Percentiles rank a stretch among this genome's conserved stretches.
Conservation (phyloP, 1,284 basidiomycete species). For the Sporisorium reilianum region DNA sequence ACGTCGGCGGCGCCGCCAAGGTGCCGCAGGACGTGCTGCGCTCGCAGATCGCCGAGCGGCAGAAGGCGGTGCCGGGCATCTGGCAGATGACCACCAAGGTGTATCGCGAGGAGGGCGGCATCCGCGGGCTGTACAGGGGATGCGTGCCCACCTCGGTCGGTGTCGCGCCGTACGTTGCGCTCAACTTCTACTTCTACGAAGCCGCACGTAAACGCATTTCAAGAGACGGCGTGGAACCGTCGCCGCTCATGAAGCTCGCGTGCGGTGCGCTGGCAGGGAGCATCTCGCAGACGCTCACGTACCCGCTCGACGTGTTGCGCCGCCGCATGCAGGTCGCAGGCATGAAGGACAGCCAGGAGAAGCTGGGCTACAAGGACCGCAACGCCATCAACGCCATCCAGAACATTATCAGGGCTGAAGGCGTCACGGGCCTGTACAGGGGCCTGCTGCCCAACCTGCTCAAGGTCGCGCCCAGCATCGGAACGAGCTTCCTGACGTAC, state of each 20-base stretch:
- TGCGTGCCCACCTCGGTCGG: constrained; percentile 87
- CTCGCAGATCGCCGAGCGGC: constrained; percentile 29
- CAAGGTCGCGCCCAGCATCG: constrained; percentile 73
- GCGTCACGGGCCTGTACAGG: constrained; percentile 81
- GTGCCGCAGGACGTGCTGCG: constrained; percentile 28
- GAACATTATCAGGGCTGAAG: constrained; percentile 80
- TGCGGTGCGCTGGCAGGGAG: constrained; percentile 74
- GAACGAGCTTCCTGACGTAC: constrained; percentile 63
- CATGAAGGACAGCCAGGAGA: constrained; percentile 75
- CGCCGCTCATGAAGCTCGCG: constrained; percentile 66
- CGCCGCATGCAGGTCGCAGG: constrained; percentile 96
- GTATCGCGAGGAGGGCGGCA: constrained; percentile 88
- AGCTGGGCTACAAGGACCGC: constrained; percentile 79
- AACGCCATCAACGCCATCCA: constrained; percentile 76
- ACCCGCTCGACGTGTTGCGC: constrained; percentile 92
- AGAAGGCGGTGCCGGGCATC: constrained; percentile 75
- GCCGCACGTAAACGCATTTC: constrained; percentile 60
- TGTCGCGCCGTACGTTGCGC: constrained; percentile 86
- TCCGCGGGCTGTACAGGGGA: constrained; percentile 87
- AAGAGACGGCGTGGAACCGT: constrained; percentile 59
- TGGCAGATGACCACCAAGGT: constrained; percentile 90
- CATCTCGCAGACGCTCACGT: constrained; percentile 92
- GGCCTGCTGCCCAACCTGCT: constrained; percentile 92
- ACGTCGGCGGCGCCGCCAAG: constrained; percentile 1
- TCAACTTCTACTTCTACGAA: constrained; percentile 69